Evolutionary conservation across 208 protist species (phyloP), one percentile per base, ranked within the genome.

Genomic region (Trypanosoma cruzi): DNA sequence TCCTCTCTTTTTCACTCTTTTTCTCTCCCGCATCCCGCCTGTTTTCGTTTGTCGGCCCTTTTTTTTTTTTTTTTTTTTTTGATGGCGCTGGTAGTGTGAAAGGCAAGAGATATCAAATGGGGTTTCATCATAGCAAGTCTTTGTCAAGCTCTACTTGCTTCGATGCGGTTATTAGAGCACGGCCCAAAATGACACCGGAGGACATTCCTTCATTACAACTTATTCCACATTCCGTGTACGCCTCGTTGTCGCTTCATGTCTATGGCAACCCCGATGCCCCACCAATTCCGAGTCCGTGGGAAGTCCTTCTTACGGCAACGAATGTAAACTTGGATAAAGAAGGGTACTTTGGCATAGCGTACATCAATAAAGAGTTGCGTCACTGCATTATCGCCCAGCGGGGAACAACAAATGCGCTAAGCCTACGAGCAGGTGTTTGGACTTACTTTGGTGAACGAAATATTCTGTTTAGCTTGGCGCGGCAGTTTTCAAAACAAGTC

Each of bases 371-470:
- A 32, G 63, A 74, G 31, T 57, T 68, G 18, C 73, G 67, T 29
- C 89, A 93, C 68, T 94, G 89, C 69, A 79, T 97, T 64, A 92
- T 97, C 24, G 84, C 93, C 5, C 79, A 96, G 62, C 89, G 93
- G 20, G 93, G 93, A 5, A 97, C 93, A 31, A 81, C 84, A 16
- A 88, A 97, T 57, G 88, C 88, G 61, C 74, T 90, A 13, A 86
- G 85, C 0, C 69, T 96, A 52, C 84, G 93, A 37, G 87, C 93
- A 0, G 90, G 88, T 1, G 71, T 95, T 29, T 97, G 93, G 90
- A 78, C 92, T 61, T 96, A 95, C 78, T 97, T 96, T 83, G 89
- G 94, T 36, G 89, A 97, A 73, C 77, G 80, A 24, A 96, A 89
- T 36, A 94, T 96, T 54, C 82, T 92, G 64, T 90, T 97, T 68